Conservation (phyloP, 805 yeast species). For the Saccharomycopsis fermentans region DNA sequence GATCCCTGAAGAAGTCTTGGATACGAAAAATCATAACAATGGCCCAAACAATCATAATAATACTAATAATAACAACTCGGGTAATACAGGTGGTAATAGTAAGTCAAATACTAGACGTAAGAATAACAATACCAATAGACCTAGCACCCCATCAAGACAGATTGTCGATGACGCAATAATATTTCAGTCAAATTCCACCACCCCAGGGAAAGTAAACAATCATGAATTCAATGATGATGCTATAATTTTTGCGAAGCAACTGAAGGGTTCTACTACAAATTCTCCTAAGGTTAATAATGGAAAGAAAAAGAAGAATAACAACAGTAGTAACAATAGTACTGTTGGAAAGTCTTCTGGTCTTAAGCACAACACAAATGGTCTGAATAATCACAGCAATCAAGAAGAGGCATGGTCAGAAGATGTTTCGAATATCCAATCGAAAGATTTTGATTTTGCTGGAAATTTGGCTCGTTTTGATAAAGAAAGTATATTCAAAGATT, state of each 20-base stretch:
- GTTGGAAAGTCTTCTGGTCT: conserved; percentile 14
- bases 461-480: conserved; percentile 79
- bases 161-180: conserved; percentile 7
- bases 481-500: conserved; percentile 64
- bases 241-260: conserved; percentile 22
- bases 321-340: not conserved
- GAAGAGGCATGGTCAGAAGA: conserved; percentile 43
- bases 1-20: conserved; percentile 30
- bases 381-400: conserved; percentile 20
- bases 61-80: conserved; percentile 7
- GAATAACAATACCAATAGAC: conserved; percentile 10
- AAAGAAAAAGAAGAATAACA: conserved; percentile 9
- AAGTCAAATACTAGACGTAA: conserved; percentile 6
- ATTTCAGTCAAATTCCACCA: conserved; percentile 3
- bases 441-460: conserved; percentile 79
- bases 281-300: conserved; percentile 15
- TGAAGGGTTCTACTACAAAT: not conserved
- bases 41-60: conserved; percentile 19
- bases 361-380: conserved; percentile 16
- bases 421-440: conserved; percentile 34
- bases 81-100: conserved; percentile 8
- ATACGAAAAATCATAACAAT: conserved; percentile 20
- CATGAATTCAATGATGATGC: conserved; percentile 24
- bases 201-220: not conserved
- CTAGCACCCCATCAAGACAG: conserved; percentile 5